Percentiles rank a stretch among this genome's conserved stretches.
phyloP scores from a whole-genome alignment of 2,329 filamentous ascomycete genomes.

The Sporothrix curviconia region DNA sequence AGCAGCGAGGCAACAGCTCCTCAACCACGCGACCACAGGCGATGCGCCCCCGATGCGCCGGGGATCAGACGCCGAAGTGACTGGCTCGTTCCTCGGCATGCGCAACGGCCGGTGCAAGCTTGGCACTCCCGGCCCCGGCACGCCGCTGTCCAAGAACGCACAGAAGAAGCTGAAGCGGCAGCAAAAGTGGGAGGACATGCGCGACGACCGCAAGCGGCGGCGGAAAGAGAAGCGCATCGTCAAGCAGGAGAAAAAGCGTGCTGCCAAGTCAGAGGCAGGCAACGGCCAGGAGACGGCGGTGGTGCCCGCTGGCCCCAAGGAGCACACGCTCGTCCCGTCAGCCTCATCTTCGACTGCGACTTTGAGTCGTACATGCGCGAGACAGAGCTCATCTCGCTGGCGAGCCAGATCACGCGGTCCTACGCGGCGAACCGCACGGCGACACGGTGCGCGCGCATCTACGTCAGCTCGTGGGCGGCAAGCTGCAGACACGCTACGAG shows the following conservation, averaged over 20 bases:
- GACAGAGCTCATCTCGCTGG: conserved; percentile 76
- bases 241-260: conserved; percentile 41
- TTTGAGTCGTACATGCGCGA: conserved; percentile 88
- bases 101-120: background rate
- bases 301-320: conserved; percentile 21
- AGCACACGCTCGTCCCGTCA: conserved; percentile 51
- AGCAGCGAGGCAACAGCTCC: background rate
- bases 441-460: conserved; percentile 62
- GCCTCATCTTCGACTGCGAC: conserved; percentile 81
- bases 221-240: conserved; percentile 50
- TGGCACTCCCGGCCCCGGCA: background rate
- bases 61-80: no score
- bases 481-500: conserved; percentile 68
- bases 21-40: background rate
- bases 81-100: no score
- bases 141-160: conserved; percentile 71
- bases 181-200: conserved; percentile 69
- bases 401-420: conserved; percentile 73
- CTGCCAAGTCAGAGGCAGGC: conserved; percentile 44
- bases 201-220: conserved; percentile 48
- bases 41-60: no score
- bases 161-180: conserved; percentile 69
- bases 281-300: conserved; percentile 33
- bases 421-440: conserved; percentile 82
- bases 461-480: conserved; percentile 71